These are phyloP conservation scores for Dendrostoma leiphaemia DNA, from an alignment of 2,329 filamentous ascomycete species.

Conservation along the genomic window DNA sequence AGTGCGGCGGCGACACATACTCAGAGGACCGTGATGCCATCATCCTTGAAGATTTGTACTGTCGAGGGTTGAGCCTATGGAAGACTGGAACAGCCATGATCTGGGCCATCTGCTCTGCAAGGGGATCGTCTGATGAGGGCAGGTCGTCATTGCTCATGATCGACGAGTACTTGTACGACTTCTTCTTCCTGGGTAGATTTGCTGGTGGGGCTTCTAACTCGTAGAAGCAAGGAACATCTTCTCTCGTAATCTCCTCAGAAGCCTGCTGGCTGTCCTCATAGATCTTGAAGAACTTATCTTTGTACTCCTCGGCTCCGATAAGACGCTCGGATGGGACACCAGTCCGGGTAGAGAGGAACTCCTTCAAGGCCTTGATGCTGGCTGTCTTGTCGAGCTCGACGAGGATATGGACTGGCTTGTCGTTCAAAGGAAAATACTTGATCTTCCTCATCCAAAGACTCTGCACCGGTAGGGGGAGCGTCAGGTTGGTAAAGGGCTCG, in stretches of 20 bases:
- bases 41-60: constrained; percentile 3
- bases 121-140: constrained; percentile 55
- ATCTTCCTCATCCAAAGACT: constrained; percentile 75
- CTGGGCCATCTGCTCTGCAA: constrained; percentile 61
- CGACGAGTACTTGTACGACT: constrained; percentile 14
- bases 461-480: constrained; percentile 84
- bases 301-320: constrained; percentile 82
- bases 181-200: constrained; percentile 60
- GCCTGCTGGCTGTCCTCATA: constrained; percentile 69
- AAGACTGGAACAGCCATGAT: constrained; percentile 69
- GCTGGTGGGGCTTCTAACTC: constrained; percentile 79
- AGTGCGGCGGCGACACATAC: constrained; percentile 54
- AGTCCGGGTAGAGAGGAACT: constrained; percentile 65
- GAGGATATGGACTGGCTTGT: constrained; percentile 66
- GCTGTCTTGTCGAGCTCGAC: constrained; percentile 80
- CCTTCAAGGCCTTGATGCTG: constrained; percentile 66
- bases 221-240: constrained; percentile 66
- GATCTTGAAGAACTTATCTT: constrained; percentile 80
- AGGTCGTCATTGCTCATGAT: constrained; percentile 40
- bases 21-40: constrained; percentile 21
- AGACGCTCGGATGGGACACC: constrained; percentile 64
- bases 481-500: constrained; percentile 94
- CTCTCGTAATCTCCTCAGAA: constrained; percentile 67
- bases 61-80: constrained; percentile 47
- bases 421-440: constrained; percentile 74